phyloP scores from a whole-genome alignment of 345 rosid genomes.

The Excoecaria agallocha region DNA sequence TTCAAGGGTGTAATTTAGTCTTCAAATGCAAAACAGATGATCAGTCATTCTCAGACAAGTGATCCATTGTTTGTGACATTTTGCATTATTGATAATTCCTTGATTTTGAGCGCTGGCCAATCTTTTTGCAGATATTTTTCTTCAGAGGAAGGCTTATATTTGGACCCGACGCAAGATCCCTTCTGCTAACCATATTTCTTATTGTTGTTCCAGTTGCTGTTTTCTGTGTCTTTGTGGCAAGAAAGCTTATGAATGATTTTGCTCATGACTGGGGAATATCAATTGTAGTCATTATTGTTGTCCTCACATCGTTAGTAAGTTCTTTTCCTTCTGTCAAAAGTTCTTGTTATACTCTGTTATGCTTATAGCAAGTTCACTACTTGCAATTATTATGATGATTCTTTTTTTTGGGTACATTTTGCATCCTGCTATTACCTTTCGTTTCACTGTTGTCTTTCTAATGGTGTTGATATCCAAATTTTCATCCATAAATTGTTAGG shows the following conservation, averaged over 20 bases:
- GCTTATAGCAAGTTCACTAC: neutral
- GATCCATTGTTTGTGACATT: neutral
- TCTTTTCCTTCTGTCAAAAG: slow-evolving; percentile 17
- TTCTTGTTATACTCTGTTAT: slow-evolving; percentile 6
- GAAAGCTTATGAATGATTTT: slow-evolving; percentile 65
- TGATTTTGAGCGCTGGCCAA: neutral
- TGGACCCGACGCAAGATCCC: slow-evolving; percentile 87
- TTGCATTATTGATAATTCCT: slow-evolving; percentile 2
- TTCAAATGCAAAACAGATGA: neutral
- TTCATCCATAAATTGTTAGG: neutral
- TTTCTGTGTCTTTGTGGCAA: slow-evolving; percentile 76
- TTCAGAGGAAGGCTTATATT: slow-evolving; percentile 79
- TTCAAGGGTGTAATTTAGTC: too few species aligned
- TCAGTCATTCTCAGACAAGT: neutral
- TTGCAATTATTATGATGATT: neutral
- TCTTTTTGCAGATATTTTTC: slow-evolving; percentile 62
- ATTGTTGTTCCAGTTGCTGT: slow-evolving; percentile 65
- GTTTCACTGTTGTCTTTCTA: neutral
- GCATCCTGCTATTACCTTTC: neutral
- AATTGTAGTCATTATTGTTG: slow-evolving; percentile 48
- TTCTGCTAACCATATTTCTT: slow-evolving; percentile 59
- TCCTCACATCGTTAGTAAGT: slow-evolving; percentile 60
- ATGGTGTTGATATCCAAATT: neutral
- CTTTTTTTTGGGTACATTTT: neutral
- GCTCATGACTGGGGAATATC: slow-evolving; percentile 67